Base-by-base conservation (phyloP, 1,139 yeast genomes). In the Blastobotrys ciferrii region DNA sequence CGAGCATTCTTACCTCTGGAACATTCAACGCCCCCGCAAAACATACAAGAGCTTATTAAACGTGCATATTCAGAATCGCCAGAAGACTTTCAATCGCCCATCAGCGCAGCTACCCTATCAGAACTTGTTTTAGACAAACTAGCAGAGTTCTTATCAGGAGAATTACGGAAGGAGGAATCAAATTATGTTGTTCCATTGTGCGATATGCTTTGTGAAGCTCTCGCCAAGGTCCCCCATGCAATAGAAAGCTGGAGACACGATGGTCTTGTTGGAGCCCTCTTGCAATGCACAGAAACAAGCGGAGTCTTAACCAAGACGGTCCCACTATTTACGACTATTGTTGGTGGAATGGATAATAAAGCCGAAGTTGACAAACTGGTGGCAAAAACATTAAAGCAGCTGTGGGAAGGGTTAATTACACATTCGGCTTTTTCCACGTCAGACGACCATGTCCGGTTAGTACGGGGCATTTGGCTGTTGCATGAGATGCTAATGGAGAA, bases 371-470 rank as follows among this genome's bases (percentile, higher is more conserved):
- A 60, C 40, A 41, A 44, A 19, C 60, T 59, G 44, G 50, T 60
- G 9, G 46, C 43, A 31, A 32, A 44, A 6, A 35, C 49, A 17
- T 42, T 51, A 18, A 35, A 33, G 31, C 38, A 42, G 13, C 15
- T 55, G 30, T 58, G 58, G 49, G 30, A 18, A 6, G 42, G 47
- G 32, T 46, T 55, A 7, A 17, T 49, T 1, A 23, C 40, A 6
- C 43, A 35, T n/a, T 69, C 74, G 17, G 81, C 82, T 2, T 36
- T 36, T 18, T 36, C 40, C 17, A 9, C 40, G 3, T 19, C 19
- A 4, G 70, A 68, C 40, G 73, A 71, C 50, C 88, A 83, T 57
- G 84, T 82, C 1, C 91, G 84, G 58, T 71, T 81, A 0, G 86
- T 81, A 1, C 76, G 73, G 45, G 65, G 66, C n/a, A 49, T 72